A percentile compares a stretch with the other conserved stretches of the same genome.
Conservation (phyloP, 805 yeast species). For the Wickerhamiella bombiphila region DNA sequence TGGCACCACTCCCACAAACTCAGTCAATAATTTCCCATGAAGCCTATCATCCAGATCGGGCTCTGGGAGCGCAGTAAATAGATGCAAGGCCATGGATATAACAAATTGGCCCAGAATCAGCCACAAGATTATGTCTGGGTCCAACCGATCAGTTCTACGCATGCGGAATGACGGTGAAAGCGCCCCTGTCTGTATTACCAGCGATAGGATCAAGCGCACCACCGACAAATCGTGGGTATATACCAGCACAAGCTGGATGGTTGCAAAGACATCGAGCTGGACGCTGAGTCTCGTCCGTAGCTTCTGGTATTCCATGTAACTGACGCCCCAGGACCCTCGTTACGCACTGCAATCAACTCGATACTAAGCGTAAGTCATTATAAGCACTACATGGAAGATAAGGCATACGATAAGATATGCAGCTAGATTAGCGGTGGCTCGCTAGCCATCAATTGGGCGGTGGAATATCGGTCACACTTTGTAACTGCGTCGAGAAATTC, state of each 20-base stretch:
- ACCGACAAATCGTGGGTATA: constrained; percentile 6
- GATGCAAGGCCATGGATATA: neutral
- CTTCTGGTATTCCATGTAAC: neutral
- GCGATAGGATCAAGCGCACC: neutral
- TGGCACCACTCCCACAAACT: constrained; percentile 8
- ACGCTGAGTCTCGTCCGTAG: neutral
- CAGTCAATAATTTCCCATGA: constrained; percentile 7
- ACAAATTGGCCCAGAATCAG: neutral
- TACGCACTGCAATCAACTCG: too few relatives aligned
- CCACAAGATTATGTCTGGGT: neutral
- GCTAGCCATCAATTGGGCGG: constrained; percentile 15
- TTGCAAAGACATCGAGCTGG: neutral
- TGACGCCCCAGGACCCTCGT: too few relatives aligned
- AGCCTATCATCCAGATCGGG: constrained; percentile 5
- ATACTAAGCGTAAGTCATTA: too few relatives aligned
- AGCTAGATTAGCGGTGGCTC: neutral
- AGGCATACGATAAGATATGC: neutral
- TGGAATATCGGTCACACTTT: constrained; percentile 12
- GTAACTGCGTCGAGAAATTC: constrained; percentile 11
- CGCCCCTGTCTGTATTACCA: constrained; percentile 1
- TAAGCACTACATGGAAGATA: too few relatives aligned
- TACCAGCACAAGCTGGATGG: constrained; percentile 2
- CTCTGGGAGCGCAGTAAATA: neutral
- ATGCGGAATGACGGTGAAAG: constrained; percentile 1
- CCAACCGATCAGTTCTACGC: neutral